Evolutionary conservation across 2,329 filamentous ascomycete genomes (phyloP).

Genomic region (Epichloe bromicola): DNA sequence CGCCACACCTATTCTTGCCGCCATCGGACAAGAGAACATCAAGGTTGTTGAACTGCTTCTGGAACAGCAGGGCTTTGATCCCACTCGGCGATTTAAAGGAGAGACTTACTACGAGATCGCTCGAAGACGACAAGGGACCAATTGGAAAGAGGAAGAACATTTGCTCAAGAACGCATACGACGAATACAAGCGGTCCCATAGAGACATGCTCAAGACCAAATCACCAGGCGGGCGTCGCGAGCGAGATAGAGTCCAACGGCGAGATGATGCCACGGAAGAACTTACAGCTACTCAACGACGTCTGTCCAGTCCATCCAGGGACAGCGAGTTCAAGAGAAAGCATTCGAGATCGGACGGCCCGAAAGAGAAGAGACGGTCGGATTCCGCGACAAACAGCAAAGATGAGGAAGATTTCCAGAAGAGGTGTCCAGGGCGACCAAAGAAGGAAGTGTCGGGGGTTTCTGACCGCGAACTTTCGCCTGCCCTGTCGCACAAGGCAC

Average conservation of each 20-base stretch:
- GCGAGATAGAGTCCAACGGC: slow-evolving; percentile 26
- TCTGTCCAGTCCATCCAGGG: slow-evolving; percentile 34
- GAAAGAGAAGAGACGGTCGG: slow-evolving; percentile 35
- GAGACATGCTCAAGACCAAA: slow-evolving; percentile 34
- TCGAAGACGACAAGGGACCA: slow-evolving; percentile 66
- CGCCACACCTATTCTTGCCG: slow-evolving; percentile 85
- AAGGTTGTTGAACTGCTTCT: slow-evolving; percentile 73
- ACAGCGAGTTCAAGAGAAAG: slow-evolving; percentile 33
- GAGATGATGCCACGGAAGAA: slow-evolving; percentile 34
- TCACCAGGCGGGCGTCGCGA: slow-evolving; percentile 33
- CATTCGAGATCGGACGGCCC: slow-evolving; percentile 27
- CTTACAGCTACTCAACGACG: slow-evolving; percentile 31
- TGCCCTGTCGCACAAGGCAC: slow-evolving; percentile 30
- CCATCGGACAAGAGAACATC: slow-evolving; percentile 79
- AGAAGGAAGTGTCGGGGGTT: slow-evolving; percentile 40
- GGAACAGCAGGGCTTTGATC: slow-evolving; percentile 67
- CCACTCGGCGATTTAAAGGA: slow-evolving; percentile 62
- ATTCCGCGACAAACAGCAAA: slow-evolving; percentile 26
- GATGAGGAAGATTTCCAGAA: slow-evolving; percentile 37
- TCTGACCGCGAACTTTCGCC: slow-evolving; percentile 43
- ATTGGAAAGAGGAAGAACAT: slow-evolving; percentile 80
- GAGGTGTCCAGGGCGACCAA: slow-evolving; percentile 38
- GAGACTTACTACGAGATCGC: slow-evolving; percentile 83
- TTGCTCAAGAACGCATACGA: slow-evolving; percentile 67
- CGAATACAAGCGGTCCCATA: slow-evolving; percentile 41